Evolutionary conservation across 495 filamentous ascomycete genomes (phyloP), one percentile per base, ranked within the genome.

Genomic region (Alectoria sarmentosa): DNA sequence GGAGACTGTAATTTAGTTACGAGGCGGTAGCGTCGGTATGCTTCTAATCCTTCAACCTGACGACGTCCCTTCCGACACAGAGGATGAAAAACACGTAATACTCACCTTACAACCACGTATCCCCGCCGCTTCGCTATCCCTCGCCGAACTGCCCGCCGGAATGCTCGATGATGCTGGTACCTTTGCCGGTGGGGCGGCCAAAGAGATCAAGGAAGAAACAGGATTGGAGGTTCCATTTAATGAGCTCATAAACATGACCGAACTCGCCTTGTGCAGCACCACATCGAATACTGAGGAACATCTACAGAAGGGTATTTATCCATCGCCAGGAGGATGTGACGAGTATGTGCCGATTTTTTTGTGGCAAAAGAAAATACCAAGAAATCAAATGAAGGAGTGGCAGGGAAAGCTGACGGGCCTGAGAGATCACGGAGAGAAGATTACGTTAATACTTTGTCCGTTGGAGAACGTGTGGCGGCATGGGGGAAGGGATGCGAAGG

Each of bases 81-180:
- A 81, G 28, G 72, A 73, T 1, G 84, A 89, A 63, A 88, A 89
- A 70, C 82, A 86, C 67, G 90, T 86, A 3, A 77, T 96, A 34
- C 74, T 96, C 42, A 92, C 92, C 1, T 79, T 95, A 38, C 92
- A 96, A 71, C 88, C 92, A 32, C 88, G 92, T 42, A 80, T 95
- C 26, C 83, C 92, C 0, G 90, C 88, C 14, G 91, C 89, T 0
- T 88, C 86, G 9, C 76, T 96, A 13, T 80, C 81, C 13, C 87
- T 96, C 67, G 77, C 86, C 17, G 92, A 96, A 72, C 77, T 96
- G 26, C 92, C 92, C 0, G 92, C 92, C 0, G 92, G 92, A 9
- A 96, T 96, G 91, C 83, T 96, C 11, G 91, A 96, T 69, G 85
- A 90, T 65, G 78, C 75, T 46, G 88, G 88, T 30, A 84, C 81